Evolutionary conservation across 352 stramenopile genomes (phyloP).

Genomic region (Pelagophyceae sp.): DNA sequence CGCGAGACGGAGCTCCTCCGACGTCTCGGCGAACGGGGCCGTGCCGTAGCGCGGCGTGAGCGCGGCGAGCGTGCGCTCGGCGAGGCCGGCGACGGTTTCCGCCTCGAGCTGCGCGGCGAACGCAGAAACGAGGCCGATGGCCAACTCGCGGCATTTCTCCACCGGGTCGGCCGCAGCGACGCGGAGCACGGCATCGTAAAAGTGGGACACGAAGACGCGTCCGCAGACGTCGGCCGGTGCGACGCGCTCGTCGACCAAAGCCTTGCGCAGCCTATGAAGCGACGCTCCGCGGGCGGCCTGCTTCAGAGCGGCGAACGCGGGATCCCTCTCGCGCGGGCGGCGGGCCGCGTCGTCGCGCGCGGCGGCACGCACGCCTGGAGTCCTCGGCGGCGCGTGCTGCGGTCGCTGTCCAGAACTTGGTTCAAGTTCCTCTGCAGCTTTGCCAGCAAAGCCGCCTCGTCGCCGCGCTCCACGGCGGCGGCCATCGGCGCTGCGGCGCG

Average conservation of each 20-base stretch:
- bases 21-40: constrained; percentile 60
- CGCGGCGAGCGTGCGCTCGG: constrained; percentile 49
- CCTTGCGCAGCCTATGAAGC: neutral
- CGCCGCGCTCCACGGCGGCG: no score
- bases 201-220: constrained; percentile 16
- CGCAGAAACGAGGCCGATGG: neutral
- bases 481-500: neutral
- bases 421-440: neutral
- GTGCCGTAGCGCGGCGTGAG: constrained; percentile 54
- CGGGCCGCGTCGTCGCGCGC: no score
- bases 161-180: constrained; percentile 44
- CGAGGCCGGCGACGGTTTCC: no score
- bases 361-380: constrained; percentile 35
- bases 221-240: neutral
- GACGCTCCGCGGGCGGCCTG: no score
- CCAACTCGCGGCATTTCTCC: constrained; percentile 59
- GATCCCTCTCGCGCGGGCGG: no score
- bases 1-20: constrained; percentile 64
- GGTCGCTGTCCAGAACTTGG: constrained; percentile 2
- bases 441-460: neutral
- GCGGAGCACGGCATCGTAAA: constrained; percentile 39
- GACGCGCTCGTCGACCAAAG: neutral
- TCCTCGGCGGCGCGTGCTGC: constrained; percentile 44
- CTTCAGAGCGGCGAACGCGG: no score
- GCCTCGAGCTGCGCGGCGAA: constrained; percentile 27